Evolutionary conservation across 2,329 filamentous ascomycete genomes (phyloP), one percentile per base, ranked within the genome.

Genomic region (Aspergillus floridensis): DNA sequence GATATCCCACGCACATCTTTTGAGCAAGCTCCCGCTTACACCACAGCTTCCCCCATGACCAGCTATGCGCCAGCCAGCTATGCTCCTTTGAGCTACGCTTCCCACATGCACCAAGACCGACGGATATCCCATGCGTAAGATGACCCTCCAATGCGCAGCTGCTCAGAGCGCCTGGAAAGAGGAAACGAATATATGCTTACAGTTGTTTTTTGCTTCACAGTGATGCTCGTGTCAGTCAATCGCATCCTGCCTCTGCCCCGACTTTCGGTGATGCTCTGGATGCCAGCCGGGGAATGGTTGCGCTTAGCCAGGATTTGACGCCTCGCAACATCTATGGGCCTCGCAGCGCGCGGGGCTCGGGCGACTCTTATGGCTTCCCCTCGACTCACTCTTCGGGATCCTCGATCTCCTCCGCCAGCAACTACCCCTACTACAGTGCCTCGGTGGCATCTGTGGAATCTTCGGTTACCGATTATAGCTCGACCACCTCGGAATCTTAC

Each of bases 401-500:
- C 0, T 97, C 93, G 49, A 92, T 97, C 63, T 98, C 93, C 0
- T 88, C 87, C 1, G 87, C 86, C 51, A 88, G 90, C 70, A 91
- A 88, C 65, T 95, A 93, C 71, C 88, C 88, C 65, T 96, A 96
- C 76, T 96, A 96, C 74, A 89, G 88, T 67, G 90, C 90, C 59
- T 96, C 91, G 0, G 89, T 91, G 26, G 77, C 73, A 21, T 80
- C 78, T 2, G 84, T 82, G 60, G 90, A 92, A 66, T 91, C 89
- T 5, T 92, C 89, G 4, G 88, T 95, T 5, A 96, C 92, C 64
- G 93, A 97, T 74, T 97, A 97, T 79, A 96, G 93, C 70, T 96
- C 92, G 29, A 89, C 86, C 19, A 87, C 92, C 4, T 93, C 92
- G 52, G 92, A 97, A 70, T 85, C 84, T 62, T 91, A 96, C 59